These are phyloP conservation scores for Physcomitrellopsis africana DNA, from an alignment of 225 moss, liverwort and hornwort species.

Conservation along the genomic window DNA sequence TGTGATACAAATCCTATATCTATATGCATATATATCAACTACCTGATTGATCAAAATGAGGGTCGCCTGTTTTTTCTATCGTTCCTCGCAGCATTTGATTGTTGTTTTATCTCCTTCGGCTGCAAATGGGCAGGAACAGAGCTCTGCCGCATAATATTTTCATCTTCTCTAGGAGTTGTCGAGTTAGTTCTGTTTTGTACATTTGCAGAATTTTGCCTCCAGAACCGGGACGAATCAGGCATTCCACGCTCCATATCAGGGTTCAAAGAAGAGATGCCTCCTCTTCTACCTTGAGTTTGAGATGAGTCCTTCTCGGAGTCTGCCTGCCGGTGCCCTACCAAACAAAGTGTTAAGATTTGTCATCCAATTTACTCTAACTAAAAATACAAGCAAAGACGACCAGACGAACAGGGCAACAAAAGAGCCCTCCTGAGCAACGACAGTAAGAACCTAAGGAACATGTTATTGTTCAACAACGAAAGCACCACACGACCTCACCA, in stretches of 20 bases:
- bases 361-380: constrained; percentile 30
- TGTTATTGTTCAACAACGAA: neutral
- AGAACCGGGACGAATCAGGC: constrained; percentile 39
- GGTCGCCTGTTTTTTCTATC: constrained; percentile 59
- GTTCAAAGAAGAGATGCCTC: constrained; percentile 31
- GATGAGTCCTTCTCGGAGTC: constrained; percentile 64
- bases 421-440: no score
- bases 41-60: constrained; percentile 40
- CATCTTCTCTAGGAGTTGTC: constrained; percentile 40
- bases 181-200: constrained; percentile 54
- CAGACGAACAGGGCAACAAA: no score
- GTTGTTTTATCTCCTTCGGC: constrained; percentile 49
- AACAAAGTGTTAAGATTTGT: constrained; percentile 35
- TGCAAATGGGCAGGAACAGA: constrained; percentile 51
- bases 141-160: constrained; percentile 41
- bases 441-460: constrained; percentile 1
- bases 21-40: constrained; percentile 23
- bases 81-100: constrained; percentile 54
- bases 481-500: constrained; percentile 11
- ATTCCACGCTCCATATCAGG: constrained; percentile 45
- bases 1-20: constrained; percentile 32
- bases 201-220: constrained; percentile 45
- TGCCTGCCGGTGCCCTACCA: constrained; percentile 60
- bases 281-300: constrained; percentile 54
- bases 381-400: neutral